These are phyloP conservation scores for Suillus occidentalis DNA, from an alignment of 768 basidiomycete species.

Conservation along the genomic window DNA sequence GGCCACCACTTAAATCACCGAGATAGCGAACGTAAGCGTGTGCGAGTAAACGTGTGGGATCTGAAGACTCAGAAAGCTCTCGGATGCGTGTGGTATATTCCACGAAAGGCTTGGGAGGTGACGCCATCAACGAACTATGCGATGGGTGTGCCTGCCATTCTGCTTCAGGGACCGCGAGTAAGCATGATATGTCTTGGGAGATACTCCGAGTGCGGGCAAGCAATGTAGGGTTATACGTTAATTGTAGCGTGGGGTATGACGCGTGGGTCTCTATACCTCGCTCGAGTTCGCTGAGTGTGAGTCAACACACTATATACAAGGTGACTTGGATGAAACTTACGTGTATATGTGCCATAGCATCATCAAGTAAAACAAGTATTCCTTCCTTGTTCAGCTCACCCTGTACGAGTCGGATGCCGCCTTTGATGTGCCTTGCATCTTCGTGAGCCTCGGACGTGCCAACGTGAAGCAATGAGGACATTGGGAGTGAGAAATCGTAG, in stretches of 20 bases:
- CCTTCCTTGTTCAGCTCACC: conserved; percentile 60
- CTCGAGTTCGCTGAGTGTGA: conserved; percentile 49
- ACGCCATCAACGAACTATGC: conserved; percentile 43
- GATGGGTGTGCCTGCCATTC: conserved; percentile 59
- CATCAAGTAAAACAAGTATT: conserved; percentile 72
- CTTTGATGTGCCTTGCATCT: conserved; percentile 54
- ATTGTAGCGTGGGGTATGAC: conserved; percentile 59
- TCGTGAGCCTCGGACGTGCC: conserved; percentile 55
- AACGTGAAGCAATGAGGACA: conserved; percentile 39
- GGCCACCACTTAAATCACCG: conserved; percentile 79
- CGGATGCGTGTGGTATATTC: conserved; percentile 56
- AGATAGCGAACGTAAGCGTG: conserved; percentile 85
- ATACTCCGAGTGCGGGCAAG: conserved; percentile 62
- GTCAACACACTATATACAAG: background rate
- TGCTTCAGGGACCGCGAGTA: conserved; percentile 50
- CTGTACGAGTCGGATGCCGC: conserved; percentile 54
- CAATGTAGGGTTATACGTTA: conserved; percentile 70
- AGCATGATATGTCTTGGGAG: conserved; percentile 64
- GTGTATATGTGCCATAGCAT: conserved; percentile 80
- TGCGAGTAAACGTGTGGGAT: conserved; percentile 59
- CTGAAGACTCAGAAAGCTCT: conserved; percentile 39
- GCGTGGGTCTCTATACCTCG: conserved; percentile 57
- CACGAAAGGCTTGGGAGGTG: conserved; percentile 48
- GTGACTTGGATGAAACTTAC: conserved; percentile 41
- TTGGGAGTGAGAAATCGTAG: conserved; percentile 27